Base-by-base conservation (phyloP, 2,329 filamentous ascomycete genomes). In the Aspergillus pseudoterreus region DNA sequence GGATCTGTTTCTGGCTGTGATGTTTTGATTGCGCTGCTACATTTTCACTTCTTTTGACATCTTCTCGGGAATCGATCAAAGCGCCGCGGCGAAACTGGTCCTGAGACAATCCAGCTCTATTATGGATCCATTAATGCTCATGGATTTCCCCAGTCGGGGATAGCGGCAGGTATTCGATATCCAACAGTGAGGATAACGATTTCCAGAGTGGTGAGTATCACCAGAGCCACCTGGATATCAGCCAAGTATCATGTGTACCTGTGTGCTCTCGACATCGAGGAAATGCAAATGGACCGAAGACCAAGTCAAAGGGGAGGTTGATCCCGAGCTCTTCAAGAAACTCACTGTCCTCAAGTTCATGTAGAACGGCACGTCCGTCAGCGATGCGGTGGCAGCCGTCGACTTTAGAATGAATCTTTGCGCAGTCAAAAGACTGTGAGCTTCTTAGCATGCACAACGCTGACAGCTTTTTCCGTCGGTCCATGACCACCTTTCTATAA, bases 321-420 rank as follows among this genome's bases (percentile, higher is more conserved):
- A 12, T 38, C 35, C 35, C 35, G 35, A 38, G 15, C 15, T 24
- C 11, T 19, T 50, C 10, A 42, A 41, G 33, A 50, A 35, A 24
- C 46, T 45, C 43, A 17, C 21, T 3, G 22, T 50, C 33, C 42
- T 46, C 33, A 45, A 50, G 32, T 50, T 50, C 48, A 33, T 39
- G 21, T n/a, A 33, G 15, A 41, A 45, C 8, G 48, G 43, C 4
- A 44, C 47, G 0, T 50, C 41, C 14, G 30, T 43, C 19, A 50
- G 43, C n/a, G 41, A 50, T 6, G 39, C 47, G n/a, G 22, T 45
- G 4, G 42, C 48, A 3, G 45, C 48, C 2, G 33, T 45, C 30
- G 42, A 50, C n/a, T 45, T 50, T 6, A 33, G 48, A 36, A 45
- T 50, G 48, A 36, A 45, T 50, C 2, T 50, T 50, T 15, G 48